Evolutionary conservation across 139 green algal genomes (phyloP).

Genomic region (Tetratostichococcus sp.): DNA sequence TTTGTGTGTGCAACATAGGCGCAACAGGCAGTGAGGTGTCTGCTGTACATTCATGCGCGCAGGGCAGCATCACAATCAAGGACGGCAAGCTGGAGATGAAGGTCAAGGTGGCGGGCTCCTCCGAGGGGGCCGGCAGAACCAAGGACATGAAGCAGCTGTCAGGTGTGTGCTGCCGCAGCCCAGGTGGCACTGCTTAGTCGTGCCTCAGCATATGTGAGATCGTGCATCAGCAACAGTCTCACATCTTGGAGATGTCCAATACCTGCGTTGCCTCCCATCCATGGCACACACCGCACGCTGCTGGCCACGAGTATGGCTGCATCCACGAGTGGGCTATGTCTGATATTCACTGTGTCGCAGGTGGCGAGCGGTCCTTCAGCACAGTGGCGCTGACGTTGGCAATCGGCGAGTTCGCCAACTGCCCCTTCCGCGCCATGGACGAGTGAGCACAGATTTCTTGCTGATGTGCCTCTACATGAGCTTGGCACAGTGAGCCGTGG

Average conservation of each 20-base stretch:
- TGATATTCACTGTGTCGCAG: constrained; percentile 26
- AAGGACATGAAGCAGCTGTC: constrained; percentile 2
- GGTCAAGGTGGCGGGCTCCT: neutral
- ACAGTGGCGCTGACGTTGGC: constrained; percentile 86
- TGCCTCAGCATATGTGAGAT: no score
- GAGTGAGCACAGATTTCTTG: constrained; percentile 81
- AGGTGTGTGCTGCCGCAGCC: neutral
- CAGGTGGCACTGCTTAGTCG: no score
- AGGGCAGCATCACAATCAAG: neutral
- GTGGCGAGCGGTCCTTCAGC: constrained; percentile 86
- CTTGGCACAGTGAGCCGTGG: no score
- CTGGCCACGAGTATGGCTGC: no score
- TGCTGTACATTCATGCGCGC: no score
- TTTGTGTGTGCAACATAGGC: no score
- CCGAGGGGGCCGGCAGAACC: neutral
- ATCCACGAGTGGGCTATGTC: neutral
- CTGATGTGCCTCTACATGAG: neutral
- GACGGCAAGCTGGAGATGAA: neutral
- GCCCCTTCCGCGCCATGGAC: constrained; percentile 77
- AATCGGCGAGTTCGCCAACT: constrained; percentile 65
- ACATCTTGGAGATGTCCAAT: no score
- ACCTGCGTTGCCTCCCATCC: no score
- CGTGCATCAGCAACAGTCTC: no score
- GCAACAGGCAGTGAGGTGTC: no score
- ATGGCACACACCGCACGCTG: no score